Evolutionary conservation across 805 yeast species (phyloP).

Genomic region (Groenewaldozyma salmanticensis): DNA sequence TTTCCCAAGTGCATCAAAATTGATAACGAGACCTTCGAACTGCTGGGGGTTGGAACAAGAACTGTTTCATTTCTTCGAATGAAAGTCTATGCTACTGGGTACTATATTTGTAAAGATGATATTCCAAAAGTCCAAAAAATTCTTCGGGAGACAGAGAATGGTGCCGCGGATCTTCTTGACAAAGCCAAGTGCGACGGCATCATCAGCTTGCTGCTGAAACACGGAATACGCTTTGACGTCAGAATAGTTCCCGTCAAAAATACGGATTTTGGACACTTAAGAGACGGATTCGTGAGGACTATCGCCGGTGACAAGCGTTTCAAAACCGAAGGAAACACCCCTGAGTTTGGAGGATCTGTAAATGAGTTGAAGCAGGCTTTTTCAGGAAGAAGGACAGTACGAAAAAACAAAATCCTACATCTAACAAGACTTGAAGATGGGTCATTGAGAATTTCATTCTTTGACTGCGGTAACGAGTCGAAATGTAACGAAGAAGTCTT

Average conservation of each 20-base stretch:
- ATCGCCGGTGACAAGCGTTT: conserved; percentile 58
- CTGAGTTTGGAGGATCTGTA: conserved; percentile 49
- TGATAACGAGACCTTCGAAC: conserved; percentile 32
- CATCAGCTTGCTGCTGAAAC: conserved; percentile 43
- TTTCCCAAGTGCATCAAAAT: conserved; percentile 23
- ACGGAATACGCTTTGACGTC: conserved; percentile 54
- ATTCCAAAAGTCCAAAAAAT: conserved; percentile 14
- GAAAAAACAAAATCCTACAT: conserved; percentile 58
- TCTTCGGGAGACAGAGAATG: conserved; percentile 10
- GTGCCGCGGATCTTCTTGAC: conserved; percentile 9
- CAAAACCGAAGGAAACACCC: conserved; percentile 34
- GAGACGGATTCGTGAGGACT: conserved; percentile 82
- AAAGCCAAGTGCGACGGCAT: conserved; percentile 34
- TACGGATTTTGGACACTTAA: conserved; percentile 82
- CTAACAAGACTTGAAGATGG: conserved; percentile 46
- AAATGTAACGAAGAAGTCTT: conserved; percentile 25
- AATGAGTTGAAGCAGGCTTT: conserved; percentile 57
- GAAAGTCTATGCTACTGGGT: conserved; percentile 80
- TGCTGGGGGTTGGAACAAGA: conserved; percentile 76
- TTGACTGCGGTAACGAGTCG: conserved; percentile 30
- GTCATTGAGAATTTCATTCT: conserved; percentile 35
- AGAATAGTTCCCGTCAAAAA: conserved; percentile 80
- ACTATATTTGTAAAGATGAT: conserved; percentile 64
- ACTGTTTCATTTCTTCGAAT: conserved; percentile 72
- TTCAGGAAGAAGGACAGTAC: conserved; percentile 58